A percentile compares a stretch with the other conserved stretches of the same genome.
These are phyloP conservation scores for Amauroascus niger DNA, from an alignment of 2,329 filamentous ascomycete genomes.

Conservation along the genomic window DNA sequence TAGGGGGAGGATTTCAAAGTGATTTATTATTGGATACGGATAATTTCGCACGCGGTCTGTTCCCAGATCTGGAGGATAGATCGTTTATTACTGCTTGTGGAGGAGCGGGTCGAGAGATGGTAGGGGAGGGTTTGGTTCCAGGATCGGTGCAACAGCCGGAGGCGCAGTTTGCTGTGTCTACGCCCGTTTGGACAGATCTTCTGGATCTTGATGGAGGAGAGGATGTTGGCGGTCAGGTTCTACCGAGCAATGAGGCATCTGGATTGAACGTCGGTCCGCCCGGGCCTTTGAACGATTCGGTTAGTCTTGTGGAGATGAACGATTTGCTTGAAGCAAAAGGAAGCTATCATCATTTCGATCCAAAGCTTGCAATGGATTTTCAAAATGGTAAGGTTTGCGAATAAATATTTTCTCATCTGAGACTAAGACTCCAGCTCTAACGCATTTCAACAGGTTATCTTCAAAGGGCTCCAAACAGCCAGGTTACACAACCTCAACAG, in stretches of 20 bases:
- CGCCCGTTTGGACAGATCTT: background rate
- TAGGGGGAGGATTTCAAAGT: background rate
- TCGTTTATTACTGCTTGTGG: background rate
- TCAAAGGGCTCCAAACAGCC: background rate
- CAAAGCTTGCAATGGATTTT: background rate
- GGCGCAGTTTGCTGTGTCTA: background rate
- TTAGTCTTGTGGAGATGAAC: background rate
- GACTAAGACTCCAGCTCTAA: background rate
- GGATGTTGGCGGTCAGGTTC: background rate
- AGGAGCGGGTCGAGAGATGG: background rate
- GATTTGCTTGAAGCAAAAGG: background rate
- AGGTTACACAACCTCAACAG: background rate
- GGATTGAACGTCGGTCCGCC: background rate
- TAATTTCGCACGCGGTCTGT: background rate
- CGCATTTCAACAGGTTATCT: background rate
- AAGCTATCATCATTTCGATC: background rate
- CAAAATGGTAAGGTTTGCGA: conserved; percentile 3
- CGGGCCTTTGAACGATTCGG: background rate
- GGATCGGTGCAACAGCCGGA: background rate
- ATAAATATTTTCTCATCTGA: background rate
- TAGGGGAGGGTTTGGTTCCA: background rate
- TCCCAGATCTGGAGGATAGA: background rate
- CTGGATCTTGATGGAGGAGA: background rate
- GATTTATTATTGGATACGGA: conserved; percentile 3
- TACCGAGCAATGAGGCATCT: background rate